phyloP scores from a whole-genome alignment of 225 moss, liverwort and hornwort genomes.

The Climacium dendroides region DNA sequence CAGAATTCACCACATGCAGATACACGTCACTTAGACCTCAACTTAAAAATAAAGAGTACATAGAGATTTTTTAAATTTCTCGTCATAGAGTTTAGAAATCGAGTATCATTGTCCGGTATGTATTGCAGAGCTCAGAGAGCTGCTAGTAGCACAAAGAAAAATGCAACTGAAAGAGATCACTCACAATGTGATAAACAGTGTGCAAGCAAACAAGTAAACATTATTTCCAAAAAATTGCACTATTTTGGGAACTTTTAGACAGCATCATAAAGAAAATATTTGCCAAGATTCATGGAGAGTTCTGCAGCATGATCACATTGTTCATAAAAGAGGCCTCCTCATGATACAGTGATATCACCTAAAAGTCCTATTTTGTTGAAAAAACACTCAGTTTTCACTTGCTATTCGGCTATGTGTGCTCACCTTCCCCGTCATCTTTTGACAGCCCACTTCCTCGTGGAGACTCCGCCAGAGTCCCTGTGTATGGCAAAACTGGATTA shows the following conservation, averaged over 20 bases:
- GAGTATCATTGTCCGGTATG: background rate
- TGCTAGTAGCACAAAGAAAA: background rate
- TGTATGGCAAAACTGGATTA: background rate
- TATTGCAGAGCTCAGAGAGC: too few relatives aligned
- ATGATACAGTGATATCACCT: background rate
- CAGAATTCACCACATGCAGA: background rate
- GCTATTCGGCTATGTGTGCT: background rate
- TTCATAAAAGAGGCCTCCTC: background rate
- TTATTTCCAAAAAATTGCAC: background rate
- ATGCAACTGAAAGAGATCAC: background rate
- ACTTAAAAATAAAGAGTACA: background rate
- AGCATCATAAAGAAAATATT: background rate
- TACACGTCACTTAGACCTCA: background rate
- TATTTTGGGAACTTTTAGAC: background rate
- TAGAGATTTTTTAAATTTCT: background rate
- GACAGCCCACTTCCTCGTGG: constrained; percentile 59
- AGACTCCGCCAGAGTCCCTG: constrained; percentile 50
- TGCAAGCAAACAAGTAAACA: background rate
- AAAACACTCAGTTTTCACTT: background rate
- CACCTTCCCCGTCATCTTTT: constrained; percentile 77
- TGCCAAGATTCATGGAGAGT: background rate
- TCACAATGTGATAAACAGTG: background rate
- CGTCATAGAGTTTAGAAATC: background rate
- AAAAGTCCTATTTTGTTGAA: background rate
- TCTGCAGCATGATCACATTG: background rate